A percentile compares a stretch with the other conserved stretches of the same genome.
Evolutionary conservation across 768 basidiomycete species (phyloP).

Genomic region (Kwoniella newhampshirensis): DNA sequence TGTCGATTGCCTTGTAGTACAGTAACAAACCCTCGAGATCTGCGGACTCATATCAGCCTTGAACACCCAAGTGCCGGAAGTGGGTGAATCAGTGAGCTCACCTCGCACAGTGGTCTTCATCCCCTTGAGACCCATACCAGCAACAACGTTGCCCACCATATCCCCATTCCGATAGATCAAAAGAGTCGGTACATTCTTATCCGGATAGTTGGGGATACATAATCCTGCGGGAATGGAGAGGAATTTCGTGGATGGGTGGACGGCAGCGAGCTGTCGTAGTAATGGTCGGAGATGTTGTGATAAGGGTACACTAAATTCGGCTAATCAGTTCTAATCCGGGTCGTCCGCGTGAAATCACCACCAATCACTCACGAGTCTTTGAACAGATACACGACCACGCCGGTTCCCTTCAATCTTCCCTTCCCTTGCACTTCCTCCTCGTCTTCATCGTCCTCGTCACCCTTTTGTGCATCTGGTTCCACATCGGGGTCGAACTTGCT

Average conservation of each 20-base stretch:
- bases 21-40: slow-evolving; percentile 55
- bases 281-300: slow-evolving; percentile 75
- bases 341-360: slow-evolving; percentile 1
- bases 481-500: slow-evolving; percentile 66
- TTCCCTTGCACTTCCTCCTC: slow-evolving; percentile 19
- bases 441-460: slow-evolving; percentile 30
- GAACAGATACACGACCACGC: slow-evolving; percentile 90
- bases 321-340: too few species aligned
- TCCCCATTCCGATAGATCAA: slow-evolving; percentile 92
- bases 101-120: slow-evolving; percentile 73
- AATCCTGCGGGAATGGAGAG: slow-evolving; percentile 92
- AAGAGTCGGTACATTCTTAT: slow-evolving; percentile 83
- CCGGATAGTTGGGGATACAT: slow-evolving; percentile 95
- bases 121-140: slow-evolving; percentile 59
- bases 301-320: slow-evolving; percentile 64
- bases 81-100: slow-evolving; percentile 49
- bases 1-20: slow-evolving; percentile 65
- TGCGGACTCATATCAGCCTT: too few species aligned
- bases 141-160: slow-evolving; percentile 77
- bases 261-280: slow-evolving; percentile 69
- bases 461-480: slow-evolving; percentile 60
- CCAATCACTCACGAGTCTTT: slow-evolving; percentile 78
- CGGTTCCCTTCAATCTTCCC: slow-evolving; percentile 64
- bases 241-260: slow-evolving; percentile 89
- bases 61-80: too few species aligned